A percentile compares a stretch with the other conserved stretches of the same genome.
Conservation (phyloP, 2,329 filamentous ascomycete species). For the Trichophyton simii region DNA sequence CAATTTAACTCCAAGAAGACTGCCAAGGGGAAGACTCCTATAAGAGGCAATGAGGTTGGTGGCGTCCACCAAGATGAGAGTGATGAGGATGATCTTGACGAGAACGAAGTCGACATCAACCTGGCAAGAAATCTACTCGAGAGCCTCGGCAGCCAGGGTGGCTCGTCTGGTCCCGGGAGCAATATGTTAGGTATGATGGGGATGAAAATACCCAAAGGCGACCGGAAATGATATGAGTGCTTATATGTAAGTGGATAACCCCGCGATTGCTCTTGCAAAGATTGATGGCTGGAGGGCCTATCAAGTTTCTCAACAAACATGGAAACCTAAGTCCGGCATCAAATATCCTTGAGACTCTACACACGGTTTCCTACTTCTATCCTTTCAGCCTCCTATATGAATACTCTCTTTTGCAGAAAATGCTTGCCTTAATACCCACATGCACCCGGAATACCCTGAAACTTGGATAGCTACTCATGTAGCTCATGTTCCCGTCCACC, state of each 20-base stretch:
- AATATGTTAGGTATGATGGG: slow-evolving; percentile 84
- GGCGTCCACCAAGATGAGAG: slow-evolving; percentile 15
- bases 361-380: too few species aligned
- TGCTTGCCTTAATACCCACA: too few species aligned
- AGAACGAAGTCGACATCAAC: slow-evolving; percentile 71
- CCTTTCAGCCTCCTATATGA: too few species aligned
- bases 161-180: slow-evolving; percentile 70
- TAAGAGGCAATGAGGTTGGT: background rate
- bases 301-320: too few species aligned
- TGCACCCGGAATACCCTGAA: too few species aligned
- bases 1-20: slow-evolving; percentile 16
- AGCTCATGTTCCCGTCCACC: too few species aligned
- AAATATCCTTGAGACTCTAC: too few species aligned
- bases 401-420: too few species aligned
- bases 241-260: background rate
- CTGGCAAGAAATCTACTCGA: slow-evolving; percentile 83
- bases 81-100: slow-evolving; percentile 24
- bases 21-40: slow-evolving; percentile 21
- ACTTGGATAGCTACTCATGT: too few species aligned
- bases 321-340: too few species aligned
- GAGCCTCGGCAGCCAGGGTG: slow-evolving; percentile 81
- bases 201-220: slow-evolving; percentile 66
- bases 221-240: slow-evolving; percentile 24
- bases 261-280: background rate
- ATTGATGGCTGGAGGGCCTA: too few species aligned